These are phyloP conservation scores for Hypomontagnella submonticulosa DNA, from an alignment of 495 filamentous ascomycete genomes.

Conservation along the genomic window DNA sequence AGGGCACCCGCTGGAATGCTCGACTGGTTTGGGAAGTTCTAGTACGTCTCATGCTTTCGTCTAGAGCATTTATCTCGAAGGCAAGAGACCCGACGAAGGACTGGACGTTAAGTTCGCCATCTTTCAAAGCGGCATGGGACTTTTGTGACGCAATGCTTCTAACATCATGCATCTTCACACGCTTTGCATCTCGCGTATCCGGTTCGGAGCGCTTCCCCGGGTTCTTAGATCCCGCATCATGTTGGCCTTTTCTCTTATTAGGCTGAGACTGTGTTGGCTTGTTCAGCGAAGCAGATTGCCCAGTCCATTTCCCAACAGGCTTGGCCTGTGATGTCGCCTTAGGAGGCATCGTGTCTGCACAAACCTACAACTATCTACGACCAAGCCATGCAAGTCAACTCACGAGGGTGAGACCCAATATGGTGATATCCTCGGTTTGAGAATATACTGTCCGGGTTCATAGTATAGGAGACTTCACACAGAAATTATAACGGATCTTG, in stretches of 20 bases:
- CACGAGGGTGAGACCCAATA: background rate
- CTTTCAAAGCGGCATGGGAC: constrained; percentile 74
- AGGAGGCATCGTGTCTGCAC: constrained; percentile 36
- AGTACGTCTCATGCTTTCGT: constrained; percentile 78
- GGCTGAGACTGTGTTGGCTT: constrained; percentile 17
- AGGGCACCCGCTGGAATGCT: constrained; percentile 90
- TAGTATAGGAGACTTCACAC: no score
- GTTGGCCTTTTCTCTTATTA: constrained; percentile 43
- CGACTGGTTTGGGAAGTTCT: constrained; percentile 73
- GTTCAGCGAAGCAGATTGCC: constrained; percentile 14
- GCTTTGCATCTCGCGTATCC: constrained; percentile 60
- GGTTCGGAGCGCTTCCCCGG: constrained; percentile 47
- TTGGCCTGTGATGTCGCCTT: constrained; percentile 31
- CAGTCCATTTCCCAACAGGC: constrained; percentile 2
- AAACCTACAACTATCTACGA: background rate
- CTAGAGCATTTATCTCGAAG: constrained; percentile 87
- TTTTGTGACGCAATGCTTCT: constrained; percentile 79
- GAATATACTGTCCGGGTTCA: no score
- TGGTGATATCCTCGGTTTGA: background rate
- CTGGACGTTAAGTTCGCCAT: constrained; percentile 81
- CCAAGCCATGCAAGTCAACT: constrained; percentile 14
- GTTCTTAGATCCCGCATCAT: constrained; percentile 26
- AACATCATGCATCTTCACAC: constrained; percentile 73
- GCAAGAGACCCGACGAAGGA: constrained; percentile 85
- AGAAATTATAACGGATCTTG: no score